Base-by-base conservation (phyloP, 306 rosid species). In the Phaseolus lunatus region DNA sequence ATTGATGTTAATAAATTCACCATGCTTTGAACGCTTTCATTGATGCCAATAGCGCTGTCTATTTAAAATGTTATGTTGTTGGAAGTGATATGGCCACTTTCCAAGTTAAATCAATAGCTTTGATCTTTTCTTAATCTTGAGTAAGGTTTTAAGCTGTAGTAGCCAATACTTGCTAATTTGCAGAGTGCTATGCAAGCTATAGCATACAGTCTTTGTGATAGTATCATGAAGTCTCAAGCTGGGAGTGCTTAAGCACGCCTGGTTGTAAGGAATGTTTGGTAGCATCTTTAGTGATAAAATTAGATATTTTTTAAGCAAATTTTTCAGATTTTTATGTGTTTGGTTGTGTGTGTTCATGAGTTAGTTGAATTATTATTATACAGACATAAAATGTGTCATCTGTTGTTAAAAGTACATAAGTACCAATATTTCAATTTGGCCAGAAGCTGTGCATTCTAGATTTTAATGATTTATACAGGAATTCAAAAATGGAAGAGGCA, bases 81-180 rank as follows among this genome's bases (percentile, higher is more conserved):
- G 65, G 65, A 19, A 63, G 64, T 72, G 48, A 53, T 37, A 5
- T 26, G 49, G 31, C 5, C 37, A 67, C 14, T 35, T 59, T 58
- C 66, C 49, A 22, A 68, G 62, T 37, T 24, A 26, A 16, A 33
- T 41, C 24, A 35, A 9, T 78, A 67, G 3, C 48, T 33, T 75
- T n/a, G 29, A 20, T 49, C 26, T 35, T 24, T 24, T 39, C 9
- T 50, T 13, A n/a, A 3, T 67, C 8, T 9, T 14, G 26, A 39
- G 56, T 59, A 23, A n/a, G 18, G 52, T 80, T 7, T 57, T 27
- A 64, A 80, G 56, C n/a, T 41, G 15, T 10, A 53, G n/a, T 7
- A 44, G 13, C 22, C 37, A 74, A 58, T 47, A 31, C 71, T 78
- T n/a, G 22, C 72, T 61, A 33, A 70, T 61, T 50, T 70, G 29